These are phyloP conservation scores for Gautieria morchelliformis DNA, from an alignment of 768 basidiomycete species.

Conservation along the genomic window DNA sequence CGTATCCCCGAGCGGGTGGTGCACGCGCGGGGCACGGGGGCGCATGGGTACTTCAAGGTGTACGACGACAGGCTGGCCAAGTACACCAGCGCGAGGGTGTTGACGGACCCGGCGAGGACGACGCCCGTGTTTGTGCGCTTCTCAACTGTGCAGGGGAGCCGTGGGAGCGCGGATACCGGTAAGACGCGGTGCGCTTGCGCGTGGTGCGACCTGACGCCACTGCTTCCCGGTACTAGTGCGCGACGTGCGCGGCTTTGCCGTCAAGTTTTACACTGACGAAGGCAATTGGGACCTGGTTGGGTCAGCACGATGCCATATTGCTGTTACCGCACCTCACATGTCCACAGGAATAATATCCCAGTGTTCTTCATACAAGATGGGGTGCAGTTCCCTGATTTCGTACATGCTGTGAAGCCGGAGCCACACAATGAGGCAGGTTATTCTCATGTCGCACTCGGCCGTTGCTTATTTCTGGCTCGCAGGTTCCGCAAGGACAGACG, in stretches of 20 bases:
- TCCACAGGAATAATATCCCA: constrained; percentile 56
- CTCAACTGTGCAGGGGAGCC: constrained; percentile 74
- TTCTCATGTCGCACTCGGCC: not conserved
- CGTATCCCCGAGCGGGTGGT: constrained; percentile 83
- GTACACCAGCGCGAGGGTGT: constrained; percentile 57
- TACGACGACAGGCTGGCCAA: constrained; percentile 58
- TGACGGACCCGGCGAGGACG: constrained; percentile 61
- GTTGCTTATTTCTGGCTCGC: not conserved
- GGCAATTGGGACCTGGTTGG: constrained; percentile 84
- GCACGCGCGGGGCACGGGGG: constrained; percentile 63
- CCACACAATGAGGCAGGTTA: constrained; percentile 58
- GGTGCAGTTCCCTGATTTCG: constrained; percentile 78
- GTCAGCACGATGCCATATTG: no score
- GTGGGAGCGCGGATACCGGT: constrained; percentile 65
- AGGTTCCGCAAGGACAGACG: constrained; percentile 50
- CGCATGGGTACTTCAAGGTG: constrained; percentile 78
- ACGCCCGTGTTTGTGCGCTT: constrained; percentile 80
- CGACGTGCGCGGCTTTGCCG: constrained; percentile 82
- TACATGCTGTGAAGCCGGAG: constrained; percentile 81
- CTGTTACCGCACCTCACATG: no score
- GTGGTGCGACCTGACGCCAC: no score
- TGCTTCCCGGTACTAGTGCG: constrained; percentile 53
- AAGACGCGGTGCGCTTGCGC: not conserved
- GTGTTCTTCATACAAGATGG: constrained; percentile 77
- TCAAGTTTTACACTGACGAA: constrained; percentile 74